phyloP scores from a whole-genome alignment of 2,329 filamentous ascomycete genomes.

The Colletotrichum lindemuthianum region DNA sequence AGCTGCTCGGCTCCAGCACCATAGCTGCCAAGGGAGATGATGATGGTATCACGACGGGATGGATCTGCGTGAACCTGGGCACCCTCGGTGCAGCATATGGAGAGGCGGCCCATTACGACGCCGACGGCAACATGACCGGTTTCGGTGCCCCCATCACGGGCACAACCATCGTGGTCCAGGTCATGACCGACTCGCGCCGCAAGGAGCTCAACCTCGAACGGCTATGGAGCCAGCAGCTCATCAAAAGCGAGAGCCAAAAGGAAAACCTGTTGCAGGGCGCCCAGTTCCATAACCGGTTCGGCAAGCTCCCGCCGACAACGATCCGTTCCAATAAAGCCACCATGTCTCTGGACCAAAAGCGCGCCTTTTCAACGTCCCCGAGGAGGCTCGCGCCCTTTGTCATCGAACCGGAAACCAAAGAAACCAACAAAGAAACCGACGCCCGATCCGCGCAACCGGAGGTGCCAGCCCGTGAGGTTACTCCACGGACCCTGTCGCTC shows the following conservation, averaged over 20 bases:
- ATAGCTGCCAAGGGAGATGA: slow-evolving; percentile 70
- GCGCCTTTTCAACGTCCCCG: slow-evolving; percentile 47
- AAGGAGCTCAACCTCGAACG: slow-evolving; percentile 63
- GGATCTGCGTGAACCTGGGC: slow-evolving; percentile 94
- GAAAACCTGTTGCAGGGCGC: slow-evolving; percentile 33
- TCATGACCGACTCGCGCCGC: slow-evolving; percentile 65
- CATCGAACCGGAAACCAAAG: not conserved
- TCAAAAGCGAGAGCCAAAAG: slow-evolving; percentile 40
- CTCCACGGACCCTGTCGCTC: slow-evolving; percentile 6
- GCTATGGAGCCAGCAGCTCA: slow-evolving; percentile 59
- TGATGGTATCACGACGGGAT: slow-evolving; percentile 90
- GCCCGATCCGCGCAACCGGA: slow-evolving; percentile 10
- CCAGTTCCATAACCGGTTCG: slow-evolving; percentile 40
- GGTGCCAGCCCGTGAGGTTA: not conserved
- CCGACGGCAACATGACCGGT: slow-evolving; percentile 73
- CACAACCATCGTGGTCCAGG: slow-evolving; percentile 66
- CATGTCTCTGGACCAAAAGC: slow-evolving; percentile 43
- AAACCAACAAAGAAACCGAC: not conserved
- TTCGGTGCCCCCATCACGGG: slow-evolving; percentile 70
- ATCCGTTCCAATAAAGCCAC: slow-evolving; percentile 11
- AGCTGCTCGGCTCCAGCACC: slow-evolving; percentile 79
- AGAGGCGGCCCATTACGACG: slow-evolving; percentile 56
- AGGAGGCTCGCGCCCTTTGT: slow-evolving; percentile 38
- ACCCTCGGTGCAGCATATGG: slow-evolving; percentile 67
- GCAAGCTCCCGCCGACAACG: slow-evolving; percentile 26